Evolutionary conservation across 169 alveolate species (phyloP), one percentile per base, ranked within the genome.

Genomic region (Plasmodium reichenowi): DNA sequence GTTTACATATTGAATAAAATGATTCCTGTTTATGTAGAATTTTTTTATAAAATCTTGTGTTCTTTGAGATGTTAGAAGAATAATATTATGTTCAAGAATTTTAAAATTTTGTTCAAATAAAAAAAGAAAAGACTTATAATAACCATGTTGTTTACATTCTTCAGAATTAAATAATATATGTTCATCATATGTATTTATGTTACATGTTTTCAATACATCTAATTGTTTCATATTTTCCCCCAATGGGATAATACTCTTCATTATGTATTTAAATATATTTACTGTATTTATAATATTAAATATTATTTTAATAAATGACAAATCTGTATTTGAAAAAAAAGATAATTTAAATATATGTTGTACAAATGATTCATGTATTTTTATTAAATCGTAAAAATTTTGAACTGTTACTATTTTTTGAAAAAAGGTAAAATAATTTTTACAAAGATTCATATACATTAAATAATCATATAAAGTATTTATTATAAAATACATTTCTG

Each of bases 391-490:
- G 7, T 26, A 22, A 47, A 64, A 76, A 5, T 58, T 12, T 0
- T 20, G 3, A 22, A 58, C 26, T 9, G 52, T 76, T 54, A 76
- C 9, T 2, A 76, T 70, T 26, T 76, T 76, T n/a, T 76, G 74
- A 59, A 76, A 63, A 47, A 63, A 76, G 4, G 63, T 48, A 64
- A 47, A 76, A 64, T 76, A 76, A 64, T 68, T 76, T 50, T 56
- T 50, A 64, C 12, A 32, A 9, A 76, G 48, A 47, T 76, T 64
- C 75, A 68, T 76, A 56, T 76, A 48, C 15, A 76, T 56, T 13
- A 76, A 15, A 17, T 76, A 76, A 22, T 76, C 89, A 58, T 76
- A 52, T 15, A 76, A 17, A 43, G 7, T 15, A 6, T 26, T 56
- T 32, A 76, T 45, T 48, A 76, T 50, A 12, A 76, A 32, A 7